phyloP scores from a whole-genome alignment of 148 eudicot species.

The Rhododendron ferrugineum region DNA sequence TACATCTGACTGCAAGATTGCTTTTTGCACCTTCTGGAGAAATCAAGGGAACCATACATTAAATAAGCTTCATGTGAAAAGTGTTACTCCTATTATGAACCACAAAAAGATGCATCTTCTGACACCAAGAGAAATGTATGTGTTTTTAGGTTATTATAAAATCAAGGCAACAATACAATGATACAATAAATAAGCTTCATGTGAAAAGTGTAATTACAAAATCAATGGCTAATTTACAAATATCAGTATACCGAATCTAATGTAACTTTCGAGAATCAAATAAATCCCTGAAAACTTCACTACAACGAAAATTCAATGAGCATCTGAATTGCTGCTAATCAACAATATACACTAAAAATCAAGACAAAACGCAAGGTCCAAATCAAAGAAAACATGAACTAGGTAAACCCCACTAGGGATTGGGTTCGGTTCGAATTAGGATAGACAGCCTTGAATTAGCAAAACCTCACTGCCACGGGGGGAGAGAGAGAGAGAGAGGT shows the following conservation, averaged over 20 bases:
- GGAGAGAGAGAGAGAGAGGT: conserved; percentile 6
- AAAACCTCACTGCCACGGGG: not conserved
- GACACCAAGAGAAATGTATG: not conserved
- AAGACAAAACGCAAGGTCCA: not conserved
- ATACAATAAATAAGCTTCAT: not conserved
- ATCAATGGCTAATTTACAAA: not conserved
- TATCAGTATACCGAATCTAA: not conserved
- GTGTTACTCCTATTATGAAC: not conserved
- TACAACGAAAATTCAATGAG: not conserved
- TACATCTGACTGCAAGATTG: conserved; percentile 82
- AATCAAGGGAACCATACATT: conserved; percentile 2
- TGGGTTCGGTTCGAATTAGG: not conserved
- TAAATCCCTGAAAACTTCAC: not conserved
- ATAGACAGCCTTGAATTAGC: not conserved
- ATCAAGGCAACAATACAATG: not conserved
- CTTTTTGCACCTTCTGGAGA: conserved; percentile 87
- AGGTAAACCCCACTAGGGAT: not conserved
- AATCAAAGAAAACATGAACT: not conserved
- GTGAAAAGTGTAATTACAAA: not conserved
- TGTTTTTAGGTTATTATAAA: not conserved
- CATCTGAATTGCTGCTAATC: not conserved
- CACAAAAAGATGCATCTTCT: not conserved
- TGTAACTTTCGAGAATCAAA: not conserved
- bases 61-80: conserved; percentile 4
- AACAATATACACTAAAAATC: not conserved